phyloP scores from a whole-genome alignment of 1,139 yeast genomes.

The Pichia sp. region DNA sequence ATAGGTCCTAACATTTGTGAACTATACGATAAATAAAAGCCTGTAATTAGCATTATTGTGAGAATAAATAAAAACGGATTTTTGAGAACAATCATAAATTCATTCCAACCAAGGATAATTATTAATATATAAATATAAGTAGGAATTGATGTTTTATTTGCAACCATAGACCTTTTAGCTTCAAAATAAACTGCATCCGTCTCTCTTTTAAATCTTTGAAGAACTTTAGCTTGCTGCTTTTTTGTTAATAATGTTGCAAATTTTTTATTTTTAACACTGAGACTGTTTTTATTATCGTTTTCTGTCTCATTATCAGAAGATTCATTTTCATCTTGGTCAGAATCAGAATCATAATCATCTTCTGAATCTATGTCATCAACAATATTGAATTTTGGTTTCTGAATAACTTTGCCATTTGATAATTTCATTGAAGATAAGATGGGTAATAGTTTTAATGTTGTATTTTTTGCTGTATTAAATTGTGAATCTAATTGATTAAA shows the following conservation, averaged over 20 bases:
- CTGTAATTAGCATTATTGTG: constrained; percentile 51
- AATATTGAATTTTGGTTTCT: constrained; percentile 51
- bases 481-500: constrained; percentile 65
- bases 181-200: constrained; percentile 80
- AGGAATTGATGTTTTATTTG: constrained; percentile 73
- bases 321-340: not conserved
- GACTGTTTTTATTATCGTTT: constrained; percentile 35
- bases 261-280: constrained; percentile 34
- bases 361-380: constrained; percentile 27
- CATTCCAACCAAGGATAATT: constrained; percentile 88
- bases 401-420: constrained; percentile 42
- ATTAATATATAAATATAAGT: constrained; percentile 70
- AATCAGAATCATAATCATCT: constrained; percentile 23
- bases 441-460: constrained; percentile 55
- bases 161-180: constrained; percentile 70
- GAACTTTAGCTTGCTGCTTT: constrained; percentile 51
- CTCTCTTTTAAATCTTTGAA: constrained; percentile 62
- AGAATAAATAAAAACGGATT: constrained; percentile 74
- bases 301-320: constrained; percentile 27
- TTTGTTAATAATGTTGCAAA: constrained; percentile 58
- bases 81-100: constrained; percentile 79
- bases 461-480: constrained; percentile 52
- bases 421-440: constrained; percentile 52
- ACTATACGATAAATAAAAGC: constrained; percentile 59
- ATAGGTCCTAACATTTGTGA: constrained; percentile 77